Percentiles rank a stretch among this genome's conserved stretches.
Conservation (phyloP, 148 eudicot species). For the Rheum nobile region DNA sequence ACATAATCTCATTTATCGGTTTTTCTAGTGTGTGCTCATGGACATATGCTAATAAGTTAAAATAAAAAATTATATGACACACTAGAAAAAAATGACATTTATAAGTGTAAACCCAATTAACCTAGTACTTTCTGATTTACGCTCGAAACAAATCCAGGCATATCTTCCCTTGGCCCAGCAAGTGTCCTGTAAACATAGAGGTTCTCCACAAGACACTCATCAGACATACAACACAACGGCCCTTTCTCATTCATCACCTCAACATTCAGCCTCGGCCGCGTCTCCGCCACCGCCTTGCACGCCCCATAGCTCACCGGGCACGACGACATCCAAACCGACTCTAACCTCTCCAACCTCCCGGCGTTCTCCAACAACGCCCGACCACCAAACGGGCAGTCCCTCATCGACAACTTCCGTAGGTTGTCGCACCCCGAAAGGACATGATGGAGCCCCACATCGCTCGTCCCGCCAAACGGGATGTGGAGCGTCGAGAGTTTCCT, state of each 20-base stretch:
- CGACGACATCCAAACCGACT: constrained; percentile 81
- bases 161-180: constrained; percentile 47
- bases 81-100: too few species aligned
- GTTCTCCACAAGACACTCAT: constrained; percentile 37
- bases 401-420: background rate
- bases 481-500: constrained; percentile 18
- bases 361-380: background rate
- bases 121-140: background rate
- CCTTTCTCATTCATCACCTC: constrained; percentile 65
- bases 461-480: background rate
- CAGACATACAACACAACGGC: constrained; percentile 21
- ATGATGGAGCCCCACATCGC: background rate
- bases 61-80: too few species aligned
- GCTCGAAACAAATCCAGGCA: constrained; percentile 39
- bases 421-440: background rate
- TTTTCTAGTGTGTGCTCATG: too few species aligned
- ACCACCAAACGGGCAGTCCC: background rate
- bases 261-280: constrained; percentile 46
- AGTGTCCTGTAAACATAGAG: constrained; percentile 53
- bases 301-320: constrained; percentile 52
- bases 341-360: constrained; percentile 54
- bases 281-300: constrained; percentile 46
- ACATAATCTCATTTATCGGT: too few species aligned
- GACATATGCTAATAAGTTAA: too few species aligned
- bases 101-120: too few species aligned